Percentiles rank a stretch among this genome's conserved stretches.
These are phyloP conservation scores for Berkeleyomyces basicola DNA, from an alignment of 2,329 filamentous ascomycete genomes.

Conservation along the genomic window DNA sequence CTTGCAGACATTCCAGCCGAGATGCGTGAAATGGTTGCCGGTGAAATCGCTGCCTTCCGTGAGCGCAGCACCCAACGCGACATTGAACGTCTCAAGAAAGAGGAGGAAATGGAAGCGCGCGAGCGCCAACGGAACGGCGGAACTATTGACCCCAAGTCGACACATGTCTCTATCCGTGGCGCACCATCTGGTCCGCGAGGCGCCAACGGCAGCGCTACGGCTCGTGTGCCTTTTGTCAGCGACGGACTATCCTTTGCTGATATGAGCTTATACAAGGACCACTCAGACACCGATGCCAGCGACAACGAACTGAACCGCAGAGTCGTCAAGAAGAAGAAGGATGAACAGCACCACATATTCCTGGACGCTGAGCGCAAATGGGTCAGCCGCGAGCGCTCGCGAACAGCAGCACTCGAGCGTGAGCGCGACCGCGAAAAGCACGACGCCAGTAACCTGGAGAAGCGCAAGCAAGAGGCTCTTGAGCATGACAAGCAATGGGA, in stretches of 20 bases:
- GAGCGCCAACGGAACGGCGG: constrained; percentile 57
- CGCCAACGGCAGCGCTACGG: constrained; percentile 40
- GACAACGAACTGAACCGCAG: constrained; percentile 72
- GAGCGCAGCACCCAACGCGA: constrained; percentile 82
- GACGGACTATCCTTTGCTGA: constrained; percentile 35
- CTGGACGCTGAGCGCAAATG: constrained; percentile 77
- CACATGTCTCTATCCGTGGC: constrained; percentile 37
- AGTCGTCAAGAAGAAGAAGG: constrained; percentile 50
- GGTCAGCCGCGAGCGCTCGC: constrained; percentile 73
- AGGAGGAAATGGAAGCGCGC: constrained; percentile 82
- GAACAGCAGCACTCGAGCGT: constrained; percentile 69
- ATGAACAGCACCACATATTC: constrained; percentile 66
- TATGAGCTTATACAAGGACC: constrained; percentile 32
- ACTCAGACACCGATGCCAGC: constrained; percentile 74
- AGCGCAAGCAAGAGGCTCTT: constrained; percentile 54
- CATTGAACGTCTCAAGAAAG: constrained; percentile 66
- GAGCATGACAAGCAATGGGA: constrained; percentile 56
- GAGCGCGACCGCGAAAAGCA: constrained; percentile 67
- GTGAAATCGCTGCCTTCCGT: constrained; percentile 85
- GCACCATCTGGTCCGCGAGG: constrained; percentile 57
- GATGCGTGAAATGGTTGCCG: constrained; percentile 86
- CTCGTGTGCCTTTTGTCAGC: constrained; percentile 54
- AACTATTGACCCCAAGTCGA: constrained; percentile 1
- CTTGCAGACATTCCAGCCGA: constrained; percentile 88
- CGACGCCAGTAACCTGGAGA: constrained; percentile 48